Evolutionary conservation across 208 protist species (phyloP), one percentile per base, ranked within the genome.

Genomic region (Leishmania guyanensis): DNA sequence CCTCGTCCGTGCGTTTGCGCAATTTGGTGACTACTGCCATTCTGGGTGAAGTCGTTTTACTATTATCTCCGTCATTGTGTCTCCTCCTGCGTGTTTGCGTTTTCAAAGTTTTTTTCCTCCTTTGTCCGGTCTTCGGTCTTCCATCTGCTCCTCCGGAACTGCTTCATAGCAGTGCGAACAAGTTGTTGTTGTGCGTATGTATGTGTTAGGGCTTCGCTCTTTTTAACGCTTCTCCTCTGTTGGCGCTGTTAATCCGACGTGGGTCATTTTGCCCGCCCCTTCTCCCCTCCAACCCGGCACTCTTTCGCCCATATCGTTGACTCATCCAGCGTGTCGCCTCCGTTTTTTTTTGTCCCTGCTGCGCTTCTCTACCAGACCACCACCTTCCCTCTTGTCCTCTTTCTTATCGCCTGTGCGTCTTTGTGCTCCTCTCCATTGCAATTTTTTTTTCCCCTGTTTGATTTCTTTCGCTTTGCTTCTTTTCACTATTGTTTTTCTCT

Each of bases 321-420:
- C n/a, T 26, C 56, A 29, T 62, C 5, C 22, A 62, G 56, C 22
- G 56, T 62, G 22, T 29, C 56, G 1, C n/a, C 60, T 66, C n/a
- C 16, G 17, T 56, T 66, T 66, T 36, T 66, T 65, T 65, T 33
- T 65, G 33, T 29, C 29, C 36, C 36, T 39, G 36, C 36, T 56
- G 17, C 33, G 33, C 43, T 77, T 74, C 12, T 62, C 74, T n/a
- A 80, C 70, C 75, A 60, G 56, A 1, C 69, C 65, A 22, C 16
- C 58, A 70, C 33, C 29, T 26, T 5, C 14, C 39, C 65, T 70
- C 39, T 70, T 17, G 5, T 17, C 77, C 56, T 80, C 56, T 56
- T 20, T 64, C 50, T 46, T 5, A 8, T 75, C 64, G 29, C 51
- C n/a, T 50, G 14, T 22, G 20, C 69, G 12, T 56, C 10, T 50